Conservation (phyloP, 345 rosid genomes). For the Toxicodendron radicans region DNA sequence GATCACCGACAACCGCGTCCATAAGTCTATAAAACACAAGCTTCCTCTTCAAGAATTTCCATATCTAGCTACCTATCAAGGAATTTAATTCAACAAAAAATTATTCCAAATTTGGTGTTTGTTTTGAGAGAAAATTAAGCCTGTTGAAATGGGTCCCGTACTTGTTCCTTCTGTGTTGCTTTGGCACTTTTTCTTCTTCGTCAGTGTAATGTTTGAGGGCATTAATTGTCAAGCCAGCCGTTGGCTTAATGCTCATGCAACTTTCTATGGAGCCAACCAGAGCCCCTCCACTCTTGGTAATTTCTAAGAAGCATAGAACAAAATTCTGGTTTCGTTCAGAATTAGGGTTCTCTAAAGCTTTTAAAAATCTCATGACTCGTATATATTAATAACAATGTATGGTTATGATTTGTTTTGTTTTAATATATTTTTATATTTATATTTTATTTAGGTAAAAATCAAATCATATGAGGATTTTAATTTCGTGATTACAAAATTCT, state of each 20-base stretch:
- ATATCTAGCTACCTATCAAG: background rate
- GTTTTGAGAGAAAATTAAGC: background rate
- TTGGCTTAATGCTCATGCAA: constrained; percentile 69
- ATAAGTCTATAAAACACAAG: constrained; percentile 2
- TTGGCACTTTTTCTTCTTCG: constrained; percentile 17
- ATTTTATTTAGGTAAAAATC: too few species aligned
- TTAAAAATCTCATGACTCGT: too few species aligned
- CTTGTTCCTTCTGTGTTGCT: constrained; percentile 9
- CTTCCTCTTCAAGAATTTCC: constrained; percentile 4
- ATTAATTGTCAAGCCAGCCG: constrained; percentile 23
- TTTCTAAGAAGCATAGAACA: too few species aligned
- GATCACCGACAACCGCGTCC: constrained; percentile 40
- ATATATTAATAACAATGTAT: too few species aligned
- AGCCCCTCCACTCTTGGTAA: constrained; percentile 75
- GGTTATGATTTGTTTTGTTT: too few species aligned
- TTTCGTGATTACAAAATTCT: too few species aligned
- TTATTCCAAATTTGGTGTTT: background rate
- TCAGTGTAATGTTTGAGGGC: constrained; percentile 6
- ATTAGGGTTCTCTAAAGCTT: too few species aligned
- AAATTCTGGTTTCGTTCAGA: too few species aligned
- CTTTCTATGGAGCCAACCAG: constrained; percentile 74
- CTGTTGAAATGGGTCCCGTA: constrained; percentile 11
- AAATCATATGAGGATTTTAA: too few species aligned
- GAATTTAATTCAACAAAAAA: background rate
- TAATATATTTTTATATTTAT: too few species aligned